Evolutionary conservation across 1,284 basidiomycete species (phyloP), one percentile per base, ranked within the genome.

Genomic region (Cryptococcus sp.): DNA sequence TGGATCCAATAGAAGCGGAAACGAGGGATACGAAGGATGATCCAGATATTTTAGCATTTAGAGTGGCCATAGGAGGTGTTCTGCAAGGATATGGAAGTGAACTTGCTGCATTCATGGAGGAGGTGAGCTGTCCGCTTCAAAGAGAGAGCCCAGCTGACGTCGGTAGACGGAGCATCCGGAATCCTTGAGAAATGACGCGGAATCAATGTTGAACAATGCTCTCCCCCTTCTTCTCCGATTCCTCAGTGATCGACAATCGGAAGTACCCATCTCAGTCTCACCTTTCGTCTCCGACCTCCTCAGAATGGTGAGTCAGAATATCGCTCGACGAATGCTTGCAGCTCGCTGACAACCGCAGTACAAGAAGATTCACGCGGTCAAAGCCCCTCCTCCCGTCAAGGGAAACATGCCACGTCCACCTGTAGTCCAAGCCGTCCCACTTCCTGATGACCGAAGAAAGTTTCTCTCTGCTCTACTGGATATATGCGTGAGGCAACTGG

Each of bases 211-310:
- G 50, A 80, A 82, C 46, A 83, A 87, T 62, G 79, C 87, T 44
- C 81, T 96, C 32, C 89, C 92, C 1, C 82, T 93, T 23, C 83
- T 93, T 76, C 81, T 98, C 14, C 86, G 85, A 31, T 96, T 98
- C 79, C 81, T 98, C 72, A 86, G 86, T 14, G 95, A 98, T 71
- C 82, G 87, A 32, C 88, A 89, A 64, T 89, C 92, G 60, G 90
- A 93, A 65, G 90, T 89, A 4, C 87, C 87, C 59, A 85, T 85
- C 4, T 89, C 91, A 4, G 81, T 96, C 34, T 89, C 93, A 66
- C 85, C 88, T 7, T 80, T 95, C 57, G 79, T 95, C 5, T 85
- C 86, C 58, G 82, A 83, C 35, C 79, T 95, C 47, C 82, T 98
- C 44, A 79, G 82, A 45, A 82, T 82, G 43, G 91, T 92, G 73